Conservation (phyloP, 73 alveolate species). For the Paramecium pentaurelia region DNA sequence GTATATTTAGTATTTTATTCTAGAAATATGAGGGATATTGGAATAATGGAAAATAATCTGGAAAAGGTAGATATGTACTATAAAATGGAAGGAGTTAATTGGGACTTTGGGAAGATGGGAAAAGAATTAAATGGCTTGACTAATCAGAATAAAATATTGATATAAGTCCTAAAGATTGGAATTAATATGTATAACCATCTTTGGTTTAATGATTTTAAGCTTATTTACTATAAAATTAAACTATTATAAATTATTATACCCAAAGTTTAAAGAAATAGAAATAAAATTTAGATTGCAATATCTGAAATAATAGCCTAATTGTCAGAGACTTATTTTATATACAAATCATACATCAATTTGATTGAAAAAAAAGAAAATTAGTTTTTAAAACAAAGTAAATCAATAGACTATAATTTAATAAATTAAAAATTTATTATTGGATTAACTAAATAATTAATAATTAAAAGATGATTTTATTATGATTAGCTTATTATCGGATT, state of each 20-base stretch:
- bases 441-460: no score
- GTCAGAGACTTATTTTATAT: no score
- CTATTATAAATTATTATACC: no score
- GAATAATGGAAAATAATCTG: constrained; percentile 59
- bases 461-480: not conserved
- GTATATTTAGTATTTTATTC: not conserved
- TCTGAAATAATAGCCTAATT: no score
- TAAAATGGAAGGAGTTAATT: constrained; percentile 23
- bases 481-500: not conserved
- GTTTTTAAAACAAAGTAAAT: not conserved
- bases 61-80: constrained; percentile 39
- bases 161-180: constrained; percentile 14
- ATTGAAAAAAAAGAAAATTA: no score
- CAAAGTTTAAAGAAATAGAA: not conserved
- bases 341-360: no score
- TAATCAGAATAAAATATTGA: not conserved
- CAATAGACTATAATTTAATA: no score
- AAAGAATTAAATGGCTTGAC: constrained; percentile 56
- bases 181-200: not conserved
- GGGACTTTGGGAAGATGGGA: constrained; percentile 62
- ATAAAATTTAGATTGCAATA: no score
- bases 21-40: constrained; percentile 60
- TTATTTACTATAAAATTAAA: not conserved
- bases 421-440: no score
- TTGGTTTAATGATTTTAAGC: not conserved